phyloP scores from a whole-genome alignment of 495 filamentous ascomycete genomes.

The Aspergillus haitiensis region DNA sequence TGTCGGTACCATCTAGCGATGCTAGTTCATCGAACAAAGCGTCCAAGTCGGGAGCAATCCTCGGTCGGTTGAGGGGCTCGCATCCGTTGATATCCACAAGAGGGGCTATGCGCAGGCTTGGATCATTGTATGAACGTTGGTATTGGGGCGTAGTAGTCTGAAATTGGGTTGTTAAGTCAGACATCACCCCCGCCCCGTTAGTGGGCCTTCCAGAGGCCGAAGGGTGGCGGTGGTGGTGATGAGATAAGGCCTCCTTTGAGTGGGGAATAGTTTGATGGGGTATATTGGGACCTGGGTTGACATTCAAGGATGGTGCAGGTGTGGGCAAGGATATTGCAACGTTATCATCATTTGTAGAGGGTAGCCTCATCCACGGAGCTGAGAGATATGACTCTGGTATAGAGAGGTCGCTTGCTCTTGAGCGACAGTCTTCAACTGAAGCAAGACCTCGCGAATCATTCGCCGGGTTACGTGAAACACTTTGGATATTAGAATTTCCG shows the following conservation, averaged over 20 bases:
- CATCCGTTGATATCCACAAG: slow-evolving; percentile 40
- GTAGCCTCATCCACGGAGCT: slow-evolving; percentile 35
- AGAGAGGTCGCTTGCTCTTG: slow-evolving; percentile 4
- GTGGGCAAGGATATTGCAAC: slow-evolving; percentile 33
- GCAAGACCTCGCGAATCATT: slow-evolving; percentile 6
- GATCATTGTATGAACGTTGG: slow-evolving; percentile 33
- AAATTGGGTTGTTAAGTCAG: slow-evolving; percentile 32
- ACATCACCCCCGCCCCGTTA: slow-evolving; percentile 25
- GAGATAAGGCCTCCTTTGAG: slow-evolving; percentile 19
- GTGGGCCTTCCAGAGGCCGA: slow-evolving; percentile 32
- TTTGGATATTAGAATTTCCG: slow-evolving; percentile 2
- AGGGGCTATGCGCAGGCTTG: slow-evolving; percentile 30
- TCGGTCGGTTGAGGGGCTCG: slow-evolving; percentile 33
- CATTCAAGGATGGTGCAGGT: slow-evolving; percentile 37
- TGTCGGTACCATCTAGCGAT: slow-evolving; percentile 44
- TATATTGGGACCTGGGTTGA: slow-evolving; percentile 25
- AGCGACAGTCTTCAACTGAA: slow-evolving; percentile 16
- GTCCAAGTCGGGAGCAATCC: slow-evolving; percentile 46
- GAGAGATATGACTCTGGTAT: slow-evolving; percentile 32
- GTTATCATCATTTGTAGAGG: slow-evolving; percentile 34
- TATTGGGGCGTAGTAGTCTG: slow-evolving; percentile 29
- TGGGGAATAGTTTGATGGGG: slow-evolving; percentile 26
- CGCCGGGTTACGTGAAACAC: background rate
- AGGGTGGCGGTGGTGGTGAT: slow-evolving; percentile 21
- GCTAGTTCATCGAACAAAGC: slow-evolving; percentile 46